Percentiles rank a stretch among this genome's conserved stretches.
Conservation (phyloP, 1,139 yeast genomes). For the Taphrina betulina region DNA sequence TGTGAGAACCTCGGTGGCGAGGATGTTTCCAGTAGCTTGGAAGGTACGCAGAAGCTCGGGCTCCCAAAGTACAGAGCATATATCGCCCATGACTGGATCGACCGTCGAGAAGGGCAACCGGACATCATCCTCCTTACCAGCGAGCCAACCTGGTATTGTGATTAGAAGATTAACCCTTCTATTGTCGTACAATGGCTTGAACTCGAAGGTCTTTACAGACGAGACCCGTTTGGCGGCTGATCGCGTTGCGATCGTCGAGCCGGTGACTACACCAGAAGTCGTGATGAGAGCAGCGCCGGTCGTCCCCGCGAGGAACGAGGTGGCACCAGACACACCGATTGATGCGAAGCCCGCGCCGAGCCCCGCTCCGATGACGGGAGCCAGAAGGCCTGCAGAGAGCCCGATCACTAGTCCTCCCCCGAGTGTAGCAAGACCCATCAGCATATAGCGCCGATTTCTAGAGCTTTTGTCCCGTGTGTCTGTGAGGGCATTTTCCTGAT, state of each 20-base stretch:
- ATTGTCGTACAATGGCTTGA: conserved; percentile 87
- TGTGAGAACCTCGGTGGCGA: conserved; percentile 86
- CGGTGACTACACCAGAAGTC: conserved; percentile 84
- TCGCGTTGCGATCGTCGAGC: conserved; percentile 80
- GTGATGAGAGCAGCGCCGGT: conserved; percentile 97
- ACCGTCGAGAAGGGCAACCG: conserved; percentile 93
- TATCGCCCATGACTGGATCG: conserved; percentile 97
- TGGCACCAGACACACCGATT: conserved; percentile 87
- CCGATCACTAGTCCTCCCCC: conserved; percentile 97
- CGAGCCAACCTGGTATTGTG: conserved; percentile 99
- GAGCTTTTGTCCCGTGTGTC: conserved; percentile 67
- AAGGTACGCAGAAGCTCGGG: conserved; percentile 95
- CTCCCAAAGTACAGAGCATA: conserved; percentile 91
- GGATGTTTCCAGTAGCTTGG: conserved; percentile 91
- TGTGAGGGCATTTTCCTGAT: conserved; percentile 53
- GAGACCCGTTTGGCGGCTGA: conserved; percentile 89
- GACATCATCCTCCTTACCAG: conserved; percentile 91
- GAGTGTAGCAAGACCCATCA: conserved; percentile 92
- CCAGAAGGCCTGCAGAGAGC: conserved; percentile 87
- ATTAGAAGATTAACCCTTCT: conserved; percentile 81
- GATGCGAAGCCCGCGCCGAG: conserved; percentile 96
- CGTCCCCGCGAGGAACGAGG: conserved; percentile 90
- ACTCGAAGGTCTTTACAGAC: conserved; percentile 89
- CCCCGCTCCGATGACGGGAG: conserved; percentile 98
- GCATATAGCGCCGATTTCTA: conserved; percentile 67